Base-by-base conservation (phyloP, 169 alveolate species). In the Pseudocohnilembus persalinus region DNA sequence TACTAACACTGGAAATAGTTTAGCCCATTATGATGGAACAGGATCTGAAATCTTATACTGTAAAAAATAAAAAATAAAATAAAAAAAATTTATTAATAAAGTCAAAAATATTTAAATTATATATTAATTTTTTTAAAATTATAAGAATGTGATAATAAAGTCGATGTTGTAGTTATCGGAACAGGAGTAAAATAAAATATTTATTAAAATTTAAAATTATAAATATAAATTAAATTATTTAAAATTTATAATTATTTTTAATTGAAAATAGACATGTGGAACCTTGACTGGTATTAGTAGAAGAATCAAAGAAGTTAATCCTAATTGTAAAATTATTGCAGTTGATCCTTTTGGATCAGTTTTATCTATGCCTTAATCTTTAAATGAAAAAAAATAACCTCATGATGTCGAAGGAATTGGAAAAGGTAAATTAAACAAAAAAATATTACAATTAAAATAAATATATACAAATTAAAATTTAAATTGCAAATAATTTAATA, bases 181-280 rank as follows among this genome's bases (percentile, higher is more conserved):
- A 88, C 97, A 31, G 99, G 99, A 29, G 68, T 49, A 49, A 49
- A 11, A 49, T 11, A 49, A 49, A 11, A 49, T 11, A 49, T 49
- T 11, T 49, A 49, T 49, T 4, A 11, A 11, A 11, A 11, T 49
- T 49, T n/a, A n/a, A n/a, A n/a, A n/a, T n/a, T n/a, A n/a, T n/a
- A n/a, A n/a, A n/a, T 20, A 49, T 4, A 97, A 99, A 16, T 98
- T n/a, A n/a, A n/a, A n/a, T n/a, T n/a, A n/a, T n/a, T n/a, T n/a
- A 11, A 49, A 49, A 49, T 49, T 11, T 49, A 49, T 49, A 20
- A 11, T 49, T 49, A 11, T 49, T 49, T n/a, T n/a, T n/a, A n/a
- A n/a, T n/a, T n/a, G n/a, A n/a, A n/a, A n/a, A n/a, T 20, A 49
- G 68, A 97, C 99, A 16, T 98, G 99, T 31, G 99, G 99, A 31